Conservation (phyloP, 176 grass and related monocot species). For the Bromus sterilis region DNA sequence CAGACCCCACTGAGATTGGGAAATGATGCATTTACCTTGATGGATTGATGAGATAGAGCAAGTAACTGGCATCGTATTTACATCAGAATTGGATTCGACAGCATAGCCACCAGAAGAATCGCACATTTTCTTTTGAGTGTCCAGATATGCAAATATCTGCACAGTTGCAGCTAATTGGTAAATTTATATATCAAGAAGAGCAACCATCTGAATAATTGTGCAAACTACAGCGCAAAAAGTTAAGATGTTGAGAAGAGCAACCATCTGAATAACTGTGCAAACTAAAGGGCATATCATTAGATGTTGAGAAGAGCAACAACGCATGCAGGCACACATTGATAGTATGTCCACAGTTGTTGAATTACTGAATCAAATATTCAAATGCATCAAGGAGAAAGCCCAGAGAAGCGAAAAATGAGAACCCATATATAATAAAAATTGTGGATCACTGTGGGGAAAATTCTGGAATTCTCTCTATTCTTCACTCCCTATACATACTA, state of each 20-base stretch:
- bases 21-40: constrained; percentile 28
- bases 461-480: not conserved
- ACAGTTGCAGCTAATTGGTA: not conserved
- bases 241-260: not conserved
- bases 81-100: constrained; percentile 18
- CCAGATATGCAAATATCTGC: constrained; percentile 29
- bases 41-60: constrained; percentile 17
- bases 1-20: not conserved
- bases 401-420: not conserved
- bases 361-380: constrained; percentile 18
- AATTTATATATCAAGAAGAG: not conserved
- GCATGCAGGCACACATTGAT: not conserved
- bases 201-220: not conserved
- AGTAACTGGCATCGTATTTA: constrained; percentile 2
- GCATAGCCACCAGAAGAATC: not conserved
- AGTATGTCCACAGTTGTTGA: not conserved
- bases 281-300: not conserved
- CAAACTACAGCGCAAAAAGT: not conserved
- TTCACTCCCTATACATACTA: not conserved
- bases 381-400: not conserved
- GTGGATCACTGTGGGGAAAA: not conserved
- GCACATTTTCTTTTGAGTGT: not conserved
- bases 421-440: not conserved
- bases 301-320: not conserved
- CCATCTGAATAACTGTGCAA: constrained; percentile 2